Evolutionary conservation across 2,329 filamentous ascomycete species (phyloP).

Genomic region (Alternaria infectoria): DNA sequence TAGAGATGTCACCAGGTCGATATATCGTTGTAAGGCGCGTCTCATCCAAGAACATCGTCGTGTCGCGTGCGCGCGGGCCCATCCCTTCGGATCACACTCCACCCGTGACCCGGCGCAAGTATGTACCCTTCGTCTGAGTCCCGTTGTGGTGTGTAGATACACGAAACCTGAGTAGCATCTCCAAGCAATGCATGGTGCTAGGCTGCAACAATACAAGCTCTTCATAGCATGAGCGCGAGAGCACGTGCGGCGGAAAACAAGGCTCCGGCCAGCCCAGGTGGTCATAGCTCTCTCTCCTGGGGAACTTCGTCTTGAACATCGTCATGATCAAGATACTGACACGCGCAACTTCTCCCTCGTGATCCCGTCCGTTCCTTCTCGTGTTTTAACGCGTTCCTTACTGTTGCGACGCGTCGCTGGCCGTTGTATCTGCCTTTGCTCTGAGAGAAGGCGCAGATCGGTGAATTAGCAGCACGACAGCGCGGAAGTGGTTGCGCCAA

Average conservation of each 20-base stretch:
- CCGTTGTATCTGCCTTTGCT: not conserved
- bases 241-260: conserved; percentile 18
- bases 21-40: not conserved
- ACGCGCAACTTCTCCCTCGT: conserved; percentile 2
- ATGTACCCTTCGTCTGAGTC: not conserved
- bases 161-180: not conserved
- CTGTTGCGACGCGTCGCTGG: not conserved
- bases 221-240: not conserved
- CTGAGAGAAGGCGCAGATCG: conserved; percentile 2
- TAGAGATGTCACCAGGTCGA: not conserved
- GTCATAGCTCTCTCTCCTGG: conserved; percentile 23
- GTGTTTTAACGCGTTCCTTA: not conserved
- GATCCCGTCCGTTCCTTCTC: conserved; percentile 1
- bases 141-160: not conserved
- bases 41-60: not conserved
- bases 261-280: conserved; percentile 9
- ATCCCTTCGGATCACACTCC: not conserved
- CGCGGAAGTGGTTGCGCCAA: conserved; percentile 13
- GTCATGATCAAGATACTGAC: conserved; percentile 13
- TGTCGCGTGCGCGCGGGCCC: not conserved
- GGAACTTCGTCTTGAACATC: conserved; percentile 16
- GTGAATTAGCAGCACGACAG: conserved; percentile 10
- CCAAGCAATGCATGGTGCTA: not conserved
- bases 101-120: not conserved
- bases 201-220: not conserved